Evolutionary conservation across 345 rosid genomes (phyloP).

Genomic region (Populus deltoides): DNA sequence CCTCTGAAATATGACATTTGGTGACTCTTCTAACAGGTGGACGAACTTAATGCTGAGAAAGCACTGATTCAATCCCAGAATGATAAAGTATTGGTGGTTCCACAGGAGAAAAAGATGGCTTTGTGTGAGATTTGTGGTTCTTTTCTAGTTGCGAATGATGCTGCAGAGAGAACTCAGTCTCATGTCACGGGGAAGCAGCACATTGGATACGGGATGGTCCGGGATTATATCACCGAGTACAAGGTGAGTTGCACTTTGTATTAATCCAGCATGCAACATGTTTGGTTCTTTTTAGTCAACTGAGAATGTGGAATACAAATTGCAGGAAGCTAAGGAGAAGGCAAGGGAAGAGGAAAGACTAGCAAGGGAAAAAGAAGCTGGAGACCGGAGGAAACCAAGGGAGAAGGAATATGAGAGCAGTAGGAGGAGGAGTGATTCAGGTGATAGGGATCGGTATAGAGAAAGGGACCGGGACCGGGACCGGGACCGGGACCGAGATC

Average conservation of each 20-base stretch:
- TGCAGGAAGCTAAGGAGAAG: constrained; percentile 79
- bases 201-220: constrained; percentile 95
- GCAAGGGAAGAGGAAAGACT: constrained; percentile 77
- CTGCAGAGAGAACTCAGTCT: constrained; percentile 93
- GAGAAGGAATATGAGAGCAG: constrained; percentile 65
- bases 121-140: constrained; percentile 97
- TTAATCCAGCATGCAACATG: constrained; percentile 1
- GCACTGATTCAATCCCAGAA: constrained; percentile 62
- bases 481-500: constrained; percentile 53
- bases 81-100: constrained; percentile 68
- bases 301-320: constrained; percentile 12
- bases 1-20: background rate
- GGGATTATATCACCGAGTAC: constrained; percentile 76
- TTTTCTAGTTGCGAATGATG: constrained; percentile 95
- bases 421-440: constrained; percentile 61
- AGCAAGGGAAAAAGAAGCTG: constrained; percentile 80
- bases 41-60: constrained; percentile 76
- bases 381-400: constrained; percentile 64
- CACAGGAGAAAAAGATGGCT: constrained; percentile 97
- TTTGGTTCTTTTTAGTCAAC: constrained; percentile 10
- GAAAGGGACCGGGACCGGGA: constrained; percentile 60
- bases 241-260: constrained; percentile 46
- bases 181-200: constrained; percentile 96
- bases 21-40: constrained; percentile 55
- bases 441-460: constrained; percentile 62